phyloP scores from a whole-genome alignment of 2,329 filamentous ascomycete species.

The Fonsecaea multimorphosa region DNA sequence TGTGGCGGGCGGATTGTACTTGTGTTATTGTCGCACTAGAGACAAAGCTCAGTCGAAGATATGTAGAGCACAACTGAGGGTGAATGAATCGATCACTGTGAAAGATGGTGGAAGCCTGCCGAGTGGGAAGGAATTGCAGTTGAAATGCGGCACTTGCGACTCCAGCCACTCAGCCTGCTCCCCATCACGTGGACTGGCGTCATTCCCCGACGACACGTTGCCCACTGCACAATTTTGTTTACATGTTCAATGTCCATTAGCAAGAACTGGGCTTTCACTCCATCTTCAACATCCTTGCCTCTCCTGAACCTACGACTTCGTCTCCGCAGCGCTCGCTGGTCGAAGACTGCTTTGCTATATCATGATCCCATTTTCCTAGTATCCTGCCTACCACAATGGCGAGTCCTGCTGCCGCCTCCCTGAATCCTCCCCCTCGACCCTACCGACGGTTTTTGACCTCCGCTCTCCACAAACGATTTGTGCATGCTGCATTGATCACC shows the following conservation, averaged over 20 bases:
- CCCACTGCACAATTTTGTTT: constrained; percentile 4
- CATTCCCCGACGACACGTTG: constrained; percentile 6
- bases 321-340: constrained; percentile 27
- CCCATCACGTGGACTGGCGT: constrained; percentile 25
- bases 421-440: constrained; percentile 43
- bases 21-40: not conserved
- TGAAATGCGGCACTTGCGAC: constrained; percentile 19
- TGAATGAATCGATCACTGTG: not conserved
- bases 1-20: not conserved
- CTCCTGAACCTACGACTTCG: not conserved
- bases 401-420: constrained; percentile 18
- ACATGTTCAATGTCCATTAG: not conserved
- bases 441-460: constrained; percentile 94
- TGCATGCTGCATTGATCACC: constrained; percentile 73
- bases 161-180: constrained; percentile 26
- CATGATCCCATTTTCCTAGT: constrained; percentile 15
- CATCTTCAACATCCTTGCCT: not conserved
- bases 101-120: constrained; percentile 24
- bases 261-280: constrained; percentile 4
- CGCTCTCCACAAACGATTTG: constrained; percentile 83
- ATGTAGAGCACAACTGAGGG: not conserved
- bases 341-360: constrained; percentile 25
- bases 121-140: not conserved
- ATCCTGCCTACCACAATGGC: constrained; percentile 20
- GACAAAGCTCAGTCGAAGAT: not conserved